Base-by-base conservation (phyloP, 495 filamentous ascomycete genomes). In the Hyaloscypha variabilis region DNA sequence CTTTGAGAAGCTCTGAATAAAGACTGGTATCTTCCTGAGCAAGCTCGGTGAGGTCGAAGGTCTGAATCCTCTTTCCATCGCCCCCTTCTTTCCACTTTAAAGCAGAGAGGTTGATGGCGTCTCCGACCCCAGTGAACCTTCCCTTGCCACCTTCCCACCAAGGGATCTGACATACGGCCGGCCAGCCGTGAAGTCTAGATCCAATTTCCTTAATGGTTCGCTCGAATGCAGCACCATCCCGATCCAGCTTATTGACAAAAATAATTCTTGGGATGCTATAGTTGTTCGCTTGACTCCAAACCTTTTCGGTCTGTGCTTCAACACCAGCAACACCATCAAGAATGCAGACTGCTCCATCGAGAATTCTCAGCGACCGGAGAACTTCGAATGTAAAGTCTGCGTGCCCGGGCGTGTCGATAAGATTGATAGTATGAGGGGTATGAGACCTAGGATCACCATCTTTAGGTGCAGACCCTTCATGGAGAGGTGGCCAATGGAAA, bases 301-400 rank as follows among this genome's bases (percentile, higher is more conserved):
- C 96, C 68, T 97, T 90, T 76, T 99, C 96, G 0, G 96, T 99
- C 76, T 98, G 96, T 1, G 96, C 94, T 74, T 99, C 96, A 23
- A 99, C 95, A 1, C 96, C 96, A 63, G 96, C 94, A 50, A 99
- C 96, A 8, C 92, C 93, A 67, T 99, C 96, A 23, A 99, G 84
- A 68, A 99, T 96, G 70, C 94, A 97, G 31, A 99, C 89, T 1
- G 94, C 94, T 10, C 95, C 95, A 74, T 99, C 96, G 0, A 99
- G 86, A 36, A 98, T 91, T 30, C 94, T 92, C 53, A 98, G 77
- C 21, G 94, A 97, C 19, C 96, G 88, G 67, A 97, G 84, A 19
- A 99, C 96, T 75, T 99, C 96, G 69, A 98, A 98, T 2, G 95
- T 96, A 73, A 99, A 99, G 74, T 99, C 96, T 26, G 96, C 94